A percentile compares a stretch with the other conserved stretches of the same genome.
Conservation (phyloP, 2,329 filamentous ascomycete genomes). For the Phyllosticta citriasiana region DNA sequence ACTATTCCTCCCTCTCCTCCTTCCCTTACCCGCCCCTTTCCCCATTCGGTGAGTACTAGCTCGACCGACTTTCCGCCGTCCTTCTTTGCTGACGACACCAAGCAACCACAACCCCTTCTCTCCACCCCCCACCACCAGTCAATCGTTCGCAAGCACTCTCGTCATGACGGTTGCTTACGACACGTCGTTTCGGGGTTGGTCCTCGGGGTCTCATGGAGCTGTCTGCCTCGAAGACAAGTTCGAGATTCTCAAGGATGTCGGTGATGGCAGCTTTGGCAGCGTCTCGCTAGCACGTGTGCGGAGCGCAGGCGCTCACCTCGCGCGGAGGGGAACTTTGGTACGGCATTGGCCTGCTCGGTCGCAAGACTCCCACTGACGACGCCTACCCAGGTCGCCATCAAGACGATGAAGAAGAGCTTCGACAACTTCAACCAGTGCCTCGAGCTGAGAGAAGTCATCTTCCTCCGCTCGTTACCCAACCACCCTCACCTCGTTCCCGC, state of each 20-base stretch:
- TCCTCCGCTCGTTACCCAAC: constrained; percentile 75
- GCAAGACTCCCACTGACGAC: neutral
- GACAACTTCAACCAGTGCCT: constrained; percentile 84
- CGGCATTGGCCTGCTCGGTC: constrained; percentile 27
- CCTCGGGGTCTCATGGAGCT: constrained; percentile 38
- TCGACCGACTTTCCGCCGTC: neutral
- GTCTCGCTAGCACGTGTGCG: constrained; percentile 86
- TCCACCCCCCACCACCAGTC: neutral
- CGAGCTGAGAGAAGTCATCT: constrained; percentile 93
- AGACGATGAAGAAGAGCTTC: constrained; percentile 99
- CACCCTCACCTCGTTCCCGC: constrained; percentile 94
- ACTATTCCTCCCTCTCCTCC: neutral
- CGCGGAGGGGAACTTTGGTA: constrained; percentile 87
- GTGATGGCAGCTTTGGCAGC: constrained; percentile 96
- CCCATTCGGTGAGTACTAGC: neutral
- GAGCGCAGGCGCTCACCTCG: constrained; percentile 78
- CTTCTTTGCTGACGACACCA: constrained; percentile 2
- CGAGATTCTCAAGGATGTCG: constrained; percentile 95
- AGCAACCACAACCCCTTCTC: neutral
- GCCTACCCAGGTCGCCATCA: constrained; percentile 80
- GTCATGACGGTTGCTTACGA: constrained; percentile 73
- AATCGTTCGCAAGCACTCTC: constrained; percentile 13
- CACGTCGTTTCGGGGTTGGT: constrained; percentile 57
- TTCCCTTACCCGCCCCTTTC: neutral
- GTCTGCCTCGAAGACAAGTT: constrained; percentile 79